These are phyloP conservation scores for Chrysoporthe austroafricana DNA, from an alignment of 2,329 filamentous ascomycete species.

Conservation along the genomic window DNA sequence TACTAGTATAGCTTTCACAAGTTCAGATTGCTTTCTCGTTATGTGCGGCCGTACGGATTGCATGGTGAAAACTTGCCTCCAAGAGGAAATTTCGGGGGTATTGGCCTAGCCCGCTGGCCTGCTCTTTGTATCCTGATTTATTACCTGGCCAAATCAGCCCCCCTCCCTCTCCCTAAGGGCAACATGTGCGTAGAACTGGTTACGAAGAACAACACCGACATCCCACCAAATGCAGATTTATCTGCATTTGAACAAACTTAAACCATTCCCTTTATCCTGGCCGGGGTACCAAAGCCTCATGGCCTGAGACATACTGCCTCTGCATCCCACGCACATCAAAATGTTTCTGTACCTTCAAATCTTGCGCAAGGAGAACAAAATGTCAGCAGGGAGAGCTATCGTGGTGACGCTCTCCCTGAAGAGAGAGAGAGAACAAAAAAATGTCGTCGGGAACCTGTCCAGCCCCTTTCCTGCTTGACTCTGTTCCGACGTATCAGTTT, in stretches of 20 bases:
- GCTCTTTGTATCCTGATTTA: neutral
- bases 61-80: no score
- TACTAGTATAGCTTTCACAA: neutral
- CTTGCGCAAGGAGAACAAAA: neutral
- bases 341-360: neutral
- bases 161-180: neutral
- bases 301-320: neutral
- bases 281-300: neutral
- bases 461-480: neutral
- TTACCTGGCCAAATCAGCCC: neutral
- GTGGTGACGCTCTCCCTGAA: neutral
- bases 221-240: neutral
- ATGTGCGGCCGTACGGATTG: neutral
- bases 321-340: neutral
- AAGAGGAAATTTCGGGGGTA: no score
- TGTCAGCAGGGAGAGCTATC: neutral
- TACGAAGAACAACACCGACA: neutral
- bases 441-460: neutral
- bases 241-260: neutral
- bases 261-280: neutral
- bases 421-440: neutral
- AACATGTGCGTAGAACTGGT: neutral
- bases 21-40: neutral
- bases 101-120: neutral
- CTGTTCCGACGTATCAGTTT: neutral